Evolutionary conservation across 306 rosid genomes (phyloP), one percentile per base, ranked within the genome.

Genomic region (Cicer yamashitae): DNA sequence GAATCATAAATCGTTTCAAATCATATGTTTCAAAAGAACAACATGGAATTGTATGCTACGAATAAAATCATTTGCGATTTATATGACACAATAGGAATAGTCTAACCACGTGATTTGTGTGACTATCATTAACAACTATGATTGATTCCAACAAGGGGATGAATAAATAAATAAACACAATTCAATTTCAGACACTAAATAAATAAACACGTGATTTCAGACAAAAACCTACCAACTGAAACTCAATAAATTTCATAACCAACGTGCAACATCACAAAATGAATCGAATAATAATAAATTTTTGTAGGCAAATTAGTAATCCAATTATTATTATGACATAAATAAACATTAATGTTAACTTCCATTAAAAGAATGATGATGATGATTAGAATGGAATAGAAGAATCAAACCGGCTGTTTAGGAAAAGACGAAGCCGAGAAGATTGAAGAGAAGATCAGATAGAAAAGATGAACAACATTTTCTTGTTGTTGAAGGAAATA

Each of bases 131-230:
- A 2, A 56, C 1, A 7, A 51, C 45, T 12, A 47, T 15, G 34
- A 53, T 53, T 60, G 17, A 51, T 69, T 75, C 69, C 62, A 8
- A 51, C 56, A 53, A 81, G 10, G 47, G 72, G 47, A 38, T 14
- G 38, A 58, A 10, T 10, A 58, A 11, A 25, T 8, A 5, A 25
- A 47, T 13, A 62, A 43, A 52, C 14, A 54, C 40, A 41, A 14
- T 30, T 46, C 13, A 44, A 15, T n/a, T 4, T 11, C 4, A 25
- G 30, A 25, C 30, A 25, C 30, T 25, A 25, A 25, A 25, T 25
- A 25, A 25, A 2, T 25, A 25, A 25, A 25, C 30, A 25, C 30
- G 30, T 25, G 30, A 67, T 72, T 67, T 67, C 44, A 69, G 22
- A 17, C 54, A 44, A 51, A 25, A 13, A 30, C 20, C 20, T 50